Evolutionary conservation across 2,329 filamentous ascomycete genomes (phyloP).

Genomic region (Thermochaetoides dissita): DNA sequence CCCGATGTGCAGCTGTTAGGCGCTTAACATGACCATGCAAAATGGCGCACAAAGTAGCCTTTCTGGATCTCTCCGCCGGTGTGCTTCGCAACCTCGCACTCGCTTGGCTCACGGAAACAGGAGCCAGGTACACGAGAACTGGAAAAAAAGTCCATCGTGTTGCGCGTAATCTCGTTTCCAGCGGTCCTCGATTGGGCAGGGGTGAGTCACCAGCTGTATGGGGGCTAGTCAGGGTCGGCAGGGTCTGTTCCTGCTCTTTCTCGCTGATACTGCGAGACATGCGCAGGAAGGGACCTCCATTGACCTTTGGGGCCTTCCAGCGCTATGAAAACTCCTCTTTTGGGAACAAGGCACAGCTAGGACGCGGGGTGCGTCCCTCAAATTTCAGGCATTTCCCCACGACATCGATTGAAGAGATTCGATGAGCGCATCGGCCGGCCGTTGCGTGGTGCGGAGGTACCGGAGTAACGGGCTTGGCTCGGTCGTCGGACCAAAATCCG

Average conservation of each 20-base stretch:
- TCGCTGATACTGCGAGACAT: constrained; percentile 6
- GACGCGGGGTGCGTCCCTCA: no score
- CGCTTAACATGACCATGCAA: no score
- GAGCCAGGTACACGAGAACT: background rate
- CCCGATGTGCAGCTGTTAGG: no score
- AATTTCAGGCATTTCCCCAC: constrained; percentile 2
- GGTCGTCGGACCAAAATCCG: constrained; percentile 17
- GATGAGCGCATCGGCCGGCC: background rate
- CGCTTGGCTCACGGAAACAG: background rate
- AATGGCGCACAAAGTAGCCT: background rate
- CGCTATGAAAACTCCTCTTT: no score
- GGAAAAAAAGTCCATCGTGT: background rate
- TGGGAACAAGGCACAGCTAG: background rate
- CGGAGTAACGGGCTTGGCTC: constrained; percentile 10
- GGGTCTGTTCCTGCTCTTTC: background rate
- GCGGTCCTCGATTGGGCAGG: constrained; percentile 1
- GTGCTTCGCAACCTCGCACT: background rate
- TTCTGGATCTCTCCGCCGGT: no score
- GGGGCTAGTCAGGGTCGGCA: background rate
- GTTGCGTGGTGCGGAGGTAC: constrained; percentile 1
- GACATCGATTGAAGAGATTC: background rate
- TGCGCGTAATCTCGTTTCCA: constrained; percentile 5
- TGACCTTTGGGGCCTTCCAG: background rate
- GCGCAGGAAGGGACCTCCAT: background rate
- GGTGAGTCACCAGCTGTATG: constrained; percentile 4